phyloP scores from a whole-genome alignment of 108 stramenopile species.

The Skeletonema grethae region DNA sequence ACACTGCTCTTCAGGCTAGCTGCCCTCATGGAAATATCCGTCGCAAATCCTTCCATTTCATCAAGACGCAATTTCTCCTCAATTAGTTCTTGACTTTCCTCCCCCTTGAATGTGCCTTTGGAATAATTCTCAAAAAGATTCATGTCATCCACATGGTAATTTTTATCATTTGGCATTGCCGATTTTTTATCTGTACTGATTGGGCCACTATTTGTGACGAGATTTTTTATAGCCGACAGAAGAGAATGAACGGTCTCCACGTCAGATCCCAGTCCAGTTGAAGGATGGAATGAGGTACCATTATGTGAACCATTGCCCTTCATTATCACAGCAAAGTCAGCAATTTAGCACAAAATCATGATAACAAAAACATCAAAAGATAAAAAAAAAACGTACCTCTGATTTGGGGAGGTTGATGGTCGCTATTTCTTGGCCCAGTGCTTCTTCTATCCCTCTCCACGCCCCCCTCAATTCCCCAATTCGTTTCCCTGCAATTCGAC shows the following conservation, averaged over 20 bases:
- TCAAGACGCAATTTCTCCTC: slow-evolving; percentile 26
- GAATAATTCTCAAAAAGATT: slow-evolving; percentile 43
- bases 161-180: slow-evolving; percentile 13
- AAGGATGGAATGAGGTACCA: slow-evolving; percentile 8
- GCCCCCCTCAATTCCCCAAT: slow-evolving; percentile 37
- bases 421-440: slow-evolving; percentile 32
- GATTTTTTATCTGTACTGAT: slow-evolving; percentile 1
- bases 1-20: slow-evolving; percentile 53
- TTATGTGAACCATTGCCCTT: slow-evolving; percentile 3
- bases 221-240: slow-evolving; percentile 31
- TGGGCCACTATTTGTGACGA: slow-evolving; percentile 18
- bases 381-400: slow-evolving; percentile 8
- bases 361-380: slow-evolving; percentile 3
- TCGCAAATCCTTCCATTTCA: slow-evolving; percentile 50
- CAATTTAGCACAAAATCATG: not conserved
- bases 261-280: slow-evolving; percentile 42
- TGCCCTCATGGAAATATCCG: slow-evolving; percentile 49
- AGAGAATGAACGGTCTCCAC: slow-evolving; percentile 38
- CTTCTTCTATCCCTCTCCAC: slow-evolving; percentile 40
- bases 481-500: slow-evolving; percentile 45
- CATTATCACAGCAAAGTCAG: not conserved
- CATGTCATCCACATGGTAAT: slow-evolving; percentile 27
- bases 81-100: slow-evolving; percentile 29
- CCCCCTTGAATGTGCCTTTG: slow-evolving; percentile 21
- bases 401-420: slow-evolving; percentile 5